Percentiles rank a stretch among this genome's conserved stretches.
These are phyloP conservation scores for Mortierella sp. DNA, from an alignment of 371 early-diverging fungal genomes.

Conservation along the genomic window DNA sequence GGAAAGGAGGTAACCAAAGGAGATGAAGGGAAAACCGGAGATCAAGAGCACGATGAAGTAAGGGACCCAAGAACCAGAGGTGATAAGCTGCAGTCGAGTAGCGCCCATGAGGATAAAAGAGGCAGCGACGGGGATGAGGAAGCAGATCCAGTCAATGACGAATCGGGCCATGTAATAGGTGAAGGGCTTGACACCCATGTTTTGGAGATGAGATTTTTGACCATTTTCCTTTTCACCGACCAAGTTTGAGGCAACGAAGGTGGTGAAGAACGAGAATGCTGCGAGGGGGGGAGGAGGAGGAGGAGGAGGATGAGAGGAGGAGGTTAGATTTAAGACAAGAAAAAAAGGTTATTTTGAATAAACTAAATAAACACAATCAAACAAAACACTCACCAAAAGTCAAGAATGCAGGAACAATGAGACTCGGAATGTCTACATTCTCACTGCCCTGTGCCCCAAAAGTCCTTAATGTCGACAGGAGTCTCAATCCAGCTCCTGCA, in stretches of 20 bases:
- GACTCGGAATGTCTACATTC: slow-evolving; percentile 52
- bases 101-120: slow-evolving; percentile 37
- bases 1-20: slow-evolving; percentile 48
- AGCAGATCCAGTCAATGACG: slow-evolving; percentile 42
- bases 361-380: neutral
- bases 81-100: slow-evolving; percentile 40
- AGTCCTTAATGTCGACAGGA: slow-evolving; percentile 45
- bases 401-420: slow-evolving; percentile 57
- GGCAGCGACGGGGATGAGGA: slow-evolving; percentile 47
- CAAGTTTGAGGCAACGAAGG: slow-evolving; percentile 50
- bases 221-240: slow-evolving; percentile 56
- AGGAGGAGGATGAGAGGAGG: neutral
- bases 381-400: slow-evolving; percentile 46
- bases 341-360: neutral
- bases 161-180: slow-evolving; percentile 53
- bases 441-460: slow-evolving; percentile 50
- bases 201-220: slow-evolving; percentile 51
- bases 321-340: too few species aligned
- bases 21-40: slow-evolving; percentile 43
- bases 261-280: slow-evolving; percentile 53
- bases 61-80: slow-evolving; percentile 44
- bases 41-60: slow-evolving; percentile 50
- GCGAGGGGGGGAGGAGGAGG: neutral
- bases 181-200: slow-evolving; percentile 53
- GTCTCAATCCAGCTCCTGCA: slow-evolving; percentile 24